These are phyloP conservation scores for Rhodotorula glutinis DNA, from an alignment of 1,284 basidiomycete species.

Conservation along the genomic window DNA sequence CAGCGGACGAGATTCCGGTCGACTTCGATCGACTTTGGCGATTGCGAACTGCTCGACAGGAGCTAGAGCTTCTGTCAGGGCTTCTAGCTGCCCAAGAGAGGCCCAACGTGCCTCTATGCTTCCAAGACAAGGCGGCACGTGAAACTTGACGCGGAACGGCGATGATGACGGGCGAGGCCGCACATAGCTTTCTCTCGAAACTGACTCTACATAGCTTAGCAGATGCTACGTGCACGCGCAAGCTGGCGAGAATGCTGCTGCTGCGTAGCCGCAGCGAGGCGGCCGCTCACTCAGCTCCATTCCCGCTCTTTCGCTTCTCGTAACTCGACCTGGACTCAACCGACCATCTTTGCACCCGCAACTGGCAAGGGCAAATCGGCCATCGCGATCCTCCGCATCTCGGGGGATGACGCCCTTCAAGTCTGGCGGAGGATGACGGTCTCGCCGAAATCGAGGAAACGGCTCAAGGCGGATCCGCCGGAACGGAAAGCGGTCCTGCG, in stretches of 20 bases:
- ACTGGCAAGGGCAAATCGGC: conserved; percentile 78
- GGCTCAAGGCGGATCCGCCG: conserved; percentile 29
- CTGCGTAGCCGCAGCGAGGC: not conserved
- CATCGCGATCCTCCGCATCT: conserved; percentile 73
- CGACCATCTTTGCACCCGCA: conserved; percentile 80
- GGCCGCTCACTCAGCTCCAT: too few species aligned
- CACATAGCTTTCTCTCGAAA: too few species aligned
- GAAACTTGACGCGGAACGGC: too few species aligned
- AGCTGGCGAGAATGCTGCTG: not conserved
- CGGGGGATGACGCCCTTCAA: conserved; percentile 64
- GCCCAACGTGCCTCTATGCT: too few species aligned
- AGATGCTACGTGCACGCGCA: not conserved
- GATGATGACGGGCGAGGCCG: too few species aligned
- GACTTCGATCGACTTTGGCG: not conserved
- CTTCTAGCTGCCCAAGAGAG: too few species aligned
- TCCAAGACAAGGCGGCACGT: too few species aligned
- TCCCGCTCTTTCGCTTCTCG: not conserved
- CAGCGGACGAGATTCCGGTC: not conserved
- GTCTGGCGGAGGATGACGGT: conserved; percentile 63
- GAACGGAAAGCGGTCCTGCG: conserved; percentile 70
- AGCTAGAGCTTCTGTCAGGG: too few species aligned
- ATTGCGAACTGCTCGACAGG: too few species aligned
- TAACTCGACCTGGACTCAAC: not conserved
- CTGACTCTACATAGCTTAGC: too few species aligned
- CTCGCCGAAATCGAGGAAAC: conserved; percentile 17